Base-by-base conservation (phyloP, 305 asterid genomes). In the Fraxinus latifolia region DNA sequence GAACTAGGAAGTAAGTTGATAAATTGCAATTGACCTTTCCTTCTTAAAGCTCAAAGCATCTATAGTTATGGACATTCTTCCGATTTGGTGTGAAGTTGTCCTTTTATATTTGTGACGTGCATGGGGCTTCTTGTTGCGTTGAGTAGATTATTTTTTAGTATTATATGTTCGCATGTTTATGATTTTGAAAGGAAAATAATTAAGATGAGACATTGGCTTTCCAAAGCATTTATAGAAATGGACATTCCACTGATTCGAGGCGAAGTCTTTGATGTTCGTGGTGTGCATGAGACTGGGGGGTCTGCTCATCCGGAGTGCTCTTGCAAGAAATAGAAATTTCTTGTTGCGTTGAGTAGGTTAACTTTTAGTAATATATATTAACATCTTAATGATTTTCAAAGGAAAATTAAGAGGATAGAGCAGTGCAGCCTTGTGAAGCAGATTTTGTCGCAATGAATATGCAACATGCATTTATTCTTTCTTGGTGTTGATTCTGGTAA, bases 401-500 rank as follows among this genome's bases (percentile, higher is more conserved):
- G 8, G 65, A 55, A 19, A 58, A 50, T 17, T 58, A 17, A 19
- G 68, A 58, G 3, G 68, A 58, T 58, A 58, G 31, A 19, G 4
- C 70, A 19, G 29, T 58, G 29, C 70, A 37, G 19, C 23, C 53
- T 34, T n/a, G 42, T 76, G 75, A 67, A 25, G 17, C 50, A 37
- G 50, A 58, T 53, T 53, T 23, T 15, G 32, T 81, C 68, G 17
- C 76, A 74, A 47, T 32, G 58, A 53, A 17, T 67, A 76, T 29
- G 77, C 77, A 17, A 33, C 42, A 47, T 44, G 47, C 50, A 31
- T 82, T 82, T 82, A 47, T 44, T 44, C 17, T 3, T 44, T 44
- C 72, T 82, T 33, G 36, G 33, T 5, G 23, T 42, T 76, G 77
- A 77, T 36, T 47, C 42, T 27, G 73, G 36, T 29, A 4, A 77